These are phyloP conservation scores for Reutealis trisperma DNA, from an alignment of 345 rosid genomes.

Conservation along the genomic window DNA sequence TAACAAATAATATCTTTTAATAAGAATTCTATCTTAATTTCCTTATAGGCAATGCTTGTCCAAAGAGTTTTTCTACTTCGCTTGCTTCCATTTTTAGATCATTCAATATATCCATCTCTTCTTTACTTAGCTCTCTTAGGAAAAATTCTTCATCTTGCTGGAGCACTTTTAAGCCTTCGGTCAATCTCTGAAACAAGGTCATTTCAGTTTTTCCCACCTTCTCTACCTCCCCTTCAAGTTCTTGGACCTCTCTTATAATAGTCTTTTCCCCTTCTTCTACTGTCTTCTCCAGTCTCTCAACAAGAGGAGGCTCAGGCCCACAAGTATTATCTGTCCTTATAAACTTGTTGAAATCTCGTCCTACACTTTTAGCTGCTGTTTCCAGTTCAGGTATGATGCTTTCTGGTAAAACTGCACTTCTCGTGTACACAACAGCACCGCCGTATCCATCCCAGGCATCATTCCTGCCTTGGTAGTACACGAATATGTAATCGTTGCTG, in stretches of 20 bases:
- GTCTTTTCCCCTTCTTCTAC: conserved; percentile 83
- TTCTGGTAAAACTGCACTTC: conserved; percentile 67
- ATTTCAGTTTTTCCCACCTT: conserved; percentile 65
- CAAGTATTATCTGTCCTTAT: conserved; percentile 72
- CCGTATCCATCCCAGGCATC: conserved; percentile 99
- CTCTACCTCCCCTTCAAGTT: conserved; percentile 56
- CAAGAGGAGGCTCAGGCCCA: conserved; percentile 91
- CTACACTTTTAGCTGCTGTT: conserved; percentile 72
- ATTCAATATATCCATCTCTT: conserved; percentile 73
- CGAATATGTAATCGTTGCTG: conserved; percentile 74
- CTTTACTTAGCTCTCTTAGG: conserved; percentile 56
- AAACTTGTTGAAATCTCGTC: conserved; percentile 75
- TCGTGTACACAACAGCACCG: conserved; percentile 92
- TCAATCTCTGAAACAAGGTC: conserved; percentile 70
- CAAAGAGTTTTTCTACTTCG: conserved; percentile 80
- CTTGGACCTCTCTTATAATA: conserved; percentile 69
- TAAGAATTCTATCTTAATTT: conserved; percentile 57
- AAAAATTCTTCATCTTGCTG: conserved; percentile 67
- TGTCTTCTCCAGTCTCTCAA: conserved; percentile 84
- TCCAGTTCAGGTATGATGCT: conserved; percentile 82
- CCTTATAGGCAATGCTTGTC: conserved; percentile 63
- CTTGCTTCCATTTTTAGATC: conserved; percentile 80
- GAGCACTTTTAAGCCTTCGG: conserved; percentile 73
- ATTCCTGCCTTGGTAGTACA: conserved; percentile 82
- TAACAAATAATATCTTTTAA: not conserved